A percentile compares a stretch with the other conserved stretches of the same genome.
Evolutionary conservation across 306 rosid species (phyloP).

Genomic region (Quercus mongolica): DNA sequence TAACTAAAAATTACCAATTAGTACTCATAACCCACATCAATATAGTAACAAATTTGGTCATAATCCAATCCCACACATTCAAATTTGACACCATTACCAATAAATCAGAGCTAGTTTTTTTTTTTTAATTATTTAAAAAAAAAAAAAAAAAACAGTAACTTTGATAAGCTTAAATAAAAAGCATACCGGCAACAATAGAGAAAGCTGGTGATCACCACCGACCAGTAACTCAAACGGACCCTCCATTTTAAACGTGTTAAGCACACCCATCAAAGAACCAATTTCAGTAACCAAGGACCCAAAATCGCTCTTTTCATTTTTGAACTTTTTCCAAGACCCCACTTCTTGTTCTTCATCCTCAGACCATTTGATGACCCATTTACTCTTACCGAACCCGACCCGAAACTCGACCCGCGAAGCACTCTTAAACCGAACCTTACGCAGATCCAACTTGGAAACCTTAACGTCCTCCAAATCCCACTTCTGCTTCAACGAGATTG

Average conservation of each 20-base stretch:
- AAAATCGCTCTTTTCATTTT: constrained; percentile 37
- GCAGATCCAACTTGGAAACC: constrained; percentile 51
- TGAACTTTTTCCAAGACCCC: constrained; percentile 56
- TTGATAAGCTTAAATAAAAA: background rate
- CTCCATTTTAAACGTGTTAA: constrained; percentile 52
- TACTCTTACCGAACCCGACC: constrained; percentile 50
- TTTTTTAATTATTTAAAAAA: no score
- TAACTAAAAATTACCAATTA: background rate
- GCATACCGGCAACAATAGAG: constrained; percentile 65
- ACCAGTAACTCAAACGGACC: constrained; percentile 76
- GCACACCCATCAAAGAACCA: constrained; percentile 37
- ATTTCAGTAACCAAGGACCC: constrained; percentile 42
- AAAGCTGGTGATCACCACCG: constrained; percentile 32
- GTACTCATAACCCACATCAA: background rate
- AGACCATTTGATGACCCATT: constrained; percentile 41
- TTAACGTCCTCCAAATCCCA: constrained; percentile 50
- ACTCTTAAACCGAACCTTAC: constrained; percentile 51
- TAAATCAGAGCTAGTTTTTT: background rate
- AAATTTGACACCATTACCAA: background rate
- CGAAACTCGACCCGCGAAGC: constrained; percentile 47
- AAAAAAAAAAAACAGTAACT: background rate
- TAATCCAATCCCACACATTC: background rate
- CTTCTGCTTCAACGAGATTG: constrained; percentile 51
- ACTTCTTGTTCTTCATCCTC: constrained; percentile 44
- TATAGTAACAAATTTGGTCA: background rate